Conservation (phyloP, 768 basidiomycete species). For the Psilocybe sp. region DNA sequence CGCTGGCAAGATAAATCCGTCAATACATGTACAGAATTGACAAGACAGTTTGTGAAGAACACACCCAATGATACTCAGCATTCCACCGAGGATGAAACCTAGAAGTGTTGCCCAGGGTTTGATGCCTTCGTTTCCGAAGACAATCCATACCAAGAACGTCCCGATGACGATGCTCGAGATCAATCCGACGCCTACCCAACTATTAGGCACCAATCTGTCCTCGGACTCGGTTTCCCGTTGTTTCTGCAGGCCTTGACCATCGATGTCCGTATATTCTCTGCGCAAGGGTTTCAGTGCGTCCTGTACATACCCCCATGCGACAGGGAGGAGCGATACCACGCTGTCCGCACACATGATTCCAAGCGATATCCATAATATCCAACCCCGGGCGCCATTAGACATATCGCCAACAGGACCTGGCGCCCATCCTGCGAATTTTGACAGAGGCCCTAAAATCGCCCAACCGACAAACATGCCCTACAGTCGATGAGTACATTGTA, state of each 20-base stretch:
- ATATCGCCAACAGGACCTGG: constrained; percentile 90
- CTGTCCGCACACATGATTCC: constrained; percentile 96
- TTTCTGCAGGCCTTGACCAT: constrained; percentile 23
- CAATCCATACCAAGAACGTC: constrained; percentile 77
- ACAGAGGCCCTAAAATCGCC: constrained; percentile 88
- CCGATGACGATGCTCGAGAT: constrained; percentile 60
- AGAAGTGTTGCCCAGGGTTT: constrained; percentile 92
- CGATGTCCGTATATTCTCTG: constrained; percentile 20
- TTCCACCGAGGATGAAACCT: constrained; percentile 77
- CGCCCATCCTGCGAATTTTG: constrained; percentile 85
- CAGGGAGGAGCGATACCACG: constrained; percentile 80
- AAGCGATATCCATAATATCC: constrained; percentile 95
- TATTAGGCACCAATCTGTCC: constrained; percentile 75
- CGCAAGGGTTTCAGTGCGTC: constrained; percentile 26
- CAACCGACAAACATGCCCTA: constrained; percentile 97
- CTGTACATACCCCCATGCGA: constrained; percentile 52
- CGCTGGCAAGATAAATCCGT: constrained; percentile 40
- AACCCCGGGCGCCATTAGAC: constrained; percentile 85
- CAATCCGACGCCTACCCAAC: constrained; percentile 77
- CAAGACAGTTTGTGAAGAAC: neutral
- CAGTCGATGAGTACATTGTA: neutral
- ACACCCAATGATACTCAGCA: constrained; percentile 83
- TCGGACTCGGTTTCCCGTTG: constrained; percentile 73
- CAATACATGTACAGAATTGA: neutral
- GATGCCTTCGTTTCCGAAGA: constrained; percentile 91